Evolutionary conservation across 1,284 basidiomycete species (phyloP).

Genomic region (Trametes versicolor): DNA sequence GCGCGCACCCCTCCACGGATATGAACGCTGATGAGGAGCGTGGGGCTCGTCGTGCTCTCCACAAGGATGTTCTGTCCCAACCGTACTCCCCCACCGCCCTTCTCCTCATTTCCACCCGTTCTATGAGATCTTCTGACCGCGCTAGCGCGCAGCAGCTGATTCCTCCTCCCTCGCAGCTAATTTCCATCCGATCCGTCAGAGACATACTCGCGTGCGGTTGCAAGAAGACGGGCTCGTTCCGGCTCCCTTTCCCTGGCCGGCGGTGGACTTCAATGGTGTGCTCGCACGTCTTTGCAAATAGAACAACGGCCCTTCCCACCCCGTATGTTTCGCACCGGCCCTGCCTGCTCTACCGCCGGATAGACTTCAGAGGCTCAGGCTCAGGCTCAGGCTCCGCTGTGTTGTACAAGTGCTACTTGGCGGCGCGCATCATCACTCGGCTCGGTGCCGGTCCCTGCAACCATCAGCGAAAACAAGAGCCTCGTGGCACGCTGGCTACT

Average conservation of each 20-base stretch:
- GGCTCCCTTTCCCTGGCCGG: conserved; percentile 12
- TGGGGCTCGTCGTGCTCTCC: conserved; percentile 23
- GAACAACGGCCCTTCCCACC: conserved; percentile 18
- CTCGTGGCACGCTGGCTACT: conserved; percentile 10
- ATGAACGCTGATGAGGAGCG: conserved; percentile 21
- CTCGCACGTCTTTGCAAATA: conserved; percentile 23
- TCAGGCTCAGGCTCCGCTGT: conserved; percentile 1
- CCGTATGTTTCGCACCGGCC: conserved; percentile 18
- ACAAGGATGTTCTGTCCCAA: conserved; percentile 25
- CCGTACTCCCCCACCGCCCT: conserved; percentile 8
- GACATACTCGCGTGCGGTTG: conserved; percentile 22
- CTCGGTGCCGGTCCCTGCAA: conserved; percentile 16
- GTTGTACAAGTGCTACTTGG: conserved; percentile 13
- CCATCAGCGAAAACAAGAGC: conserved; percentile 20
- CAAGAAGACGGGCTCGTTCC: conserved; percentile 19
- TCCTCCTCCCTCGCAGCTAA: conserved; percentile 9
- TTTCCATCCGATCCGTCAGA: conserved; percentile 26
- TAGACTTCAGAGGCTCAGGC: conserved; percentile 10
- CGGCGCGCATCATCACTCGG: conserved; percentile 21
- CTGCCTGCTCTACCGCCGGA: conserved; percentile 24
- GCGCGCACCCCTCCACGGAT: conserved; percentile 22
- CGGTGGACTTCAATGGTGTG: conserved; percentile 18
- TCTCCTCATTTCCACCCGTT: conserved; percentile 15
- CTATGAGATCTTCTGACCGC: conserved; percentile 29
- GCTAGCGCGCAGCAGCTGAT: conserved; percentile 24